Percentiles rank a stretch among this genome's conserved stretches.
phyloP scores from a whole-genome alignment of 2,329 filamentous ascomycete genomes.

The Fulvia fulva region DNA sequence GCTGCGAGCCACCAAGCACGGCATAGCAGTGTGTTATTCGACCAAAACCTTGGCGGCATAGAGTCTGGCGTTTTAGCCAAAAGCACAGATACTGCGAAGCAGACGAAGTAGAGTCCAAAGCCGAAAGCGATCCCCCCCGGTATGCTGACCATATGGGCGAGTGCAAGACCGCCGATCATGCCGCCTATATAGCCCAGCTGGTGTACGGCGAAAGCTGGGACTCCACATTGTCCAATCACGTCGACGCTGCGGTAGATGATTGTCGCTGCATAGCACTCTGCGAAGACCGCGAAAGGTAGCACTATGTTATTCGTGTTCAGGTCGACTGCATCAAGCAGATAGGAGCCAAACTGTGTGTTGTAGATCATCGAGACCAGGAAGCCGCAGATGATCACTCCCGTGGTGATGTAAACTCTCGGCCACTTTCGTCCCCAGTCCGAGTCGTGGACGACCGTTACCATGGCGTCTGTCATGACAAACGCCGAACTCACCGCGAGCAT shows the following conservation, averaged over 20 bases:
- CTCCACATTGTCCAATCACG: constrained; percentile 44
- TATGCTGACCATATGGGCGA: constrained; percentile 42
- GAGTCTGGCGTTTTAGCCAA: constrained; percentile 12
- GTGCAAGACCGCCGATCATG: constrained; percentile 49
- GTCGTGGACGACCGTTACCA: constrained; percentile 49
- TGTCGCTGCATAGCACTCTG: constrained; percentile 51
- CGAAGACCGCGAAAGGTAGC: constrained; percentile 53
- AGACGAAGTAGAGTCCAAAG: constrained; percentile 49
- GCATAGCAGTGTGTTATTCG: too few species aligned
- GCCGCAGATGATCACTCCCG: constrained; percentile 42
- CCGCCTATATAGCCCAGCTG: constrained; percentile 52
- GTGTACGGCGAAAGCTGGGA: constrained; percentile 43
- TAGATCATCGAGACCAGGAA: constrained; percentile 55
- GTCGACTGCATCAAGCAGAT: constrained; percentile 53
- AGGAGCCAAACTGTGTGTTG: constrained; percentile 56
- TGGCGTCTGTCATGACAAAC: background rate
- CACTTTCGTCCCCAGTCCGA: constrained; percentile 7
- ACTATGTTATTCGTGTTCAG: constrained; percentile 54
- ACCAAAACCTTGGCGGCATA: constrained; percentile 4
- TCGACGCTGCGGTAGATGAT: constrained; percentile 52
- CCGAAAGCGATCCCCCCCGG: constrained; percentile 39
- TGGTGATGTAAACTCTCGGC: constrained; percentile 32
- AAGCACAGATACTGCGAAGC: constrained; percentile 34
- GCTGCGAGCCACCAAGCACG: too few species aligned
- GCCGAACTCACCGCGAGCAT: constrained; percentile 53